Evolutionary conservation across 164 flowering plant genomes (phyloP).

Genomic region (Amborella trichopoda): DNA sequence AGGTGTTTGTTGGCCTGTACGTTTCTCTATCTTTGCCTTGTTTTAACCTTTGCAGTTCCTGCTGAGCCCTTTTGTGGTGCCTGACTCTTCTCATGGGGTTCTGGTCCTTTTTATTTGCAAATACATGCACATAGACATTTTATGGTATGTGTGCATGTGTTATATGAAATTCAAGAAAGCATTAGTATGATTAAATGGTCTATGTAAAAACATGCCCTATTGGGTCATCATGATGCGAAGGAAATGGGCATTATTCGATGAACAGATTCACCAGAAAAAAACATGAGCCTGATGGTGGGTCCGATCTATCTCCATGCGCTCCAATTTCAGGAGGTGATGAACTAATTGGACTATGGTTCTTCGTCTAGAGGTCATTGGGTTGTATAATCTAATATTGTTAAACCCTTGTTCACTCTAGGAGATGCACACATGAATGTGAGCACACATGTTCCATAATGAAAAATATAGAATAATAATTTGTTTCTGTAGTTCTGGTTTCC

Average conservation of each 20-base stretch:
- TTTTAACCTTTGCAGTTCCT: not conserved
- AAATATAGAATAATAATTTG: no score
- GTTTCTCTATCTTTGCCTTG: slow-evolving; percentile 9
- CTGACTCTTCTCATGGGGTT: not conserved
- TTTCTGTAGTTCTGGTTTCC: not conserved
- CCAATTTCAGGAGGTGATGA: no score
- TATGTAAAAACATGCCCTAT: no score
- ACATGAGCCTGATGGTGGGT: no score
- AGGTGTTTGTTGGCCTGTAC: slow-evolving; percentile 87
- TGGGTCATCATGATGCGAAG: no score
- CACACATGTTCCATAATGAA: not conserved
- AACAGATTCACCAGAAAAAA: no score
- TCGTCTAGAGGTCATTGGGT: not conserved
- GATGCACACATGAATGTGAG: not conserved
- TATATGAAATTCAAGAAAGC: no score
- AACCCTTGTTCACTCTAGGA: not conserved
- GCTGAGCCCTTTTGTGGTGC: not conserved
- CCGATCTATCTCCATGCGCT: no score
- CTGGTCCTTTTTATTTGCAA: not conserved
- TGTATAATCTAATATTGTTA: not conserved
- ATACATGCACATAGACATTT: not conserved
- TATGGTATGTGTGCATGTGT: not conserved
- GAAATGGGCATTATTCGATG: no score
- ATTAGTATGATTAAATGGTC: no score
- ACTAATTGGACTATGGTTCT: no score